These are phyloP conservation scores for Avicennia marina DNA, from an alignment of 257 asterid species.

Conservation along the genomic window DNA sequence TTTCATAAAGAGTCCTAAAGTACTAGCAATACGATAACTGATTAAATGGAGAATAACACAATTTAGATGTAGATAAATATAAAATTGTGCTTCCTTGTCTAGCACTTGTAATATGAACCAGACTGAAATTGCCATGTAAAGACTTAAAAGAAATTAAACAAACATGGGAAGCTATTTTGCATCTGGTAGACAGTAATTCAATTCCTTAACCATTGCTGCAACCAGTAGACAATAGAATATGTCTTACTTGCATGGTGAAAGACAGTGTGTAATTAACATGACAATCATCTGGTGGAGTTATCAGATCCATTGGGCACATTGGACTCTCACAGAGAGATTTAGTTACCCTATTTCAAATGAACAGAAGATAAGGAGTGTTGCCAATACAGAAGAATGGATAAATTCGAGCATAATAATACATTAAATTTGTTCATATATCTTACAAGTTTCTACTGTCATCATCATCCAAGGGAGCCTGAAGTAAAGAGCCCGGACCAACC, in stretches of 20 bases:
- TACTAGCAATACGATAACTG: too few relatives aligned
- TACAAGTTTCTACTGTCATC: conserved; percentile 71
- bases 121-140: too few relatives aligned
- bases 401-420: conserved; percentile 8
- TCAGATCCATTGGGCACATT: conserved; percentile 81
- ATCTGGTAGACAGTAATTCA: too few relatives aligned
- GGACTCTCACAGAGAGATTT: conserved; percentile 80
- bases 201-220: too few relatives aligned
- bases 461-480: conserved; percentile 93
- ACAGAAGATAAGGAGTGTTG: conserved; percentile 21
- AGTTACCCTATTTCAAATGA: conserved; percentile 59
- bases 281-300: conserved; percentile 95
- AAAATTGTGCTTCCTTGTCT: too few relatives aligned
- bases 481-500: conserved; percentile 94
- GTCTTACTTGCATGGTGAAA: conserved; percentile 86
- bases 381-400: conserved; percentile 11
- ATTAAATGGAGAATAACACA: too few relatives aligned
- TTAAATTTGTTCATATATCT: conserved; percentile 23
- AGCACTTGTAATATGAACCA: too few relatives aligned
- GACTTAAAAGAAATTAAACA: too few relatives aligned
- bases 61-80: too few relatives aligned
- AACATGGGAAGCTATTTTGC: too few relatives aligned
- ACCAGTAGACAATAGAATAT: too few relatives aligned
- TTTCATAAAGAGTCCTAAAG: too few relatives aligned
- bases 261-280: conserved; percentile 91